Percentiles rank a stretch among this genome's conserved stretches.
These are phyloP conservation scores for Tetrahymena malaccensis DNA, from an alignment of 73 alveolate species.

Conservation along the genomic window DNA sequence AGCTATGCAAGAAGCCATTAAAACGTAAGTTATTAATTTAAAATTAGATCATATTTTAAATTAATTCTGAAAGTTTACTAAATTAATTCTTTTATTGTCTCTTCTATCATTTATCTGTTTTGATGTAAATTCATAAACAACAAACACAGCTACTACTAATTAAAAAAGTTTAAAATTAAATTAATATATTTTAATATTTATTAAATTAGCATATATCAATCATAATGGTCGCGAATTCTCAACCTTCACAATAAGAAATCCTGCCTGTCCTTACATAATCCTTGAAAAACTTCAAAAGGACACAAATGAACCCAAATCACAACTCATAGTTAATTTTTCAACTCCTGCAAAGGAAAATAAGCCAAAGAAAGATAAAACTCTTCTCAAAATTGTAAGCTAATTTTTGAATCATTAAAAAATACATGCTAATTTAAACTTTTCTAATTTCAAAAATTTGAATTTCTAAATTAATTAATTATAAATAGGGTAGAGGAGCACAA, in stretches of 20 bases:
- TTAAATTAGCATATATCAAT: background rate
- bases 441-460: background rate
- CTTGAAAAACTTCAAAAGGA: background rate
- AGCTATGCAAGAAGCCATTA: conserved; percentile 10
- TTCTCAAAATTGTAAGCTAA: background rate
- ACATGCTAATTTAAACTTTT: background rate
- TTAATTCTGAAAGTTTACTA: background rate
- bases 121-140: too few relatives aligned
- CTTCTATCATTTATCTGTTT: too few relatives aligned
- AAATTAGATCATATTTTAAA: background rate
- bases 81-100: background rate
- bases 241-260: background rate
- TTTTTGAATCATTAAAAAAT: background rate
- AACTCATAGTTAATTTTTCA: background rate
- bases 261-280: background rate
- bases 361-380: background rate
- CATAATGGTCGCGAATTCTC: background rate
- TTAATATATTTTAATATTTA: background rate
- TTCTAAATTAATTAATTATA: background rate
- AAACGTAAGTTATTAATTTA: background rate
- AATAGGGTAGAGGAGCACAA: conserved; percentile 66
- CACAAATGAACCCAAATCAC: background rate
- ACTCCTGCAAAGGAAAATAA: background rate
- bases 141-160: too few relatives aligned
- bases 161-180: too few relatives aligned